Evolutionary conservation across 2,329 filamentous ascomycete species (phyloP), one percentile per base, ranked within the genome.

Genomic region (Ophiocordyceps robertsii): DNA sequence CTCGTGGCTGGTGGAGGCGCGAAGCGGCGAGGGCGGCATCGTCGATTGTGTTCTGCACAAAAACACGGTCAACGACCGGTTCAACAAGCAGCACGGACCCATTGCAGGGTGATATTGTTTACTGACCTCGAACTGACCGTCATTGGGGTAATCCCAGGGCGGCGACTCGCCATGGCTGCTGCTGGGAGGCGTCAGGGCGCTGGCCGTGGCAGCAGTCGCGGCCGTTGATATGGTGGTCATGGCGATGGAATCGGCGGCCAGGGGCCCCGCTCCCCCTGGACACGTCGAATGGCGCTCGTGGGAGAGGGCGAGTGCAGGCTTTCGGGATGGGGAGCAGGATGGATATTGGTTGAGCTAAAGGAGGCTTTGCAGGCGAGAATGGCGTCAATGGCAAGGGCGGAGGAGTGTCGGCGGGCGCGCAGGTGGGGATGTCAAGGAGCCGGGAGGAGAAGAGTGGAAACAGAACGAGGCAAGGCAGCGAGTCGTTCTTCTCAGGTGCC

Each of bases 191-290:
- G 66, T 68, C 46, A 75, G 58, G 38, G 63, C 61, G 43, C 68
- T 64, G 46, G 68, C 63, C 41, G 68, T 63, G 50, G 70, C 60
- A 50, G 24, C 24, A 27, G 24, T 9, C 24, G 24, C 24, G 24
- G 24, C 24, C 24, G 24, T 27, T 9, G 72, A 70, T 58, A 76
- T 67, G 55, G 69, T 65, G 53, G 72, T 67, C 73, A 75, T 76
- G 48, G 45, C 47, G 47, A 47, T 41, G 47, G 41, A 45, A 37
- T 41, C 43, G 41, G 48, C 39, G 44, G 44, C 41, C 41, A 40
- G 42, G 51, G 51, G 49, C 48, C 55, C 56, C 56, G 50, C 55
- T 47, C 52, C 52, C 56, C 53, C 48, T 51, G 50, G 46, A 47
- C 38, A 33, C 31, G 29, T 41, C 13, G 37, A 41, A 38, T 38